Percentiles rank a stretch among this genome's conserved stretches.
Evolutionary conservation across 768 basidiomycete species (phyloP).

Genomic region (Saitozyma podzolica): DNA sequence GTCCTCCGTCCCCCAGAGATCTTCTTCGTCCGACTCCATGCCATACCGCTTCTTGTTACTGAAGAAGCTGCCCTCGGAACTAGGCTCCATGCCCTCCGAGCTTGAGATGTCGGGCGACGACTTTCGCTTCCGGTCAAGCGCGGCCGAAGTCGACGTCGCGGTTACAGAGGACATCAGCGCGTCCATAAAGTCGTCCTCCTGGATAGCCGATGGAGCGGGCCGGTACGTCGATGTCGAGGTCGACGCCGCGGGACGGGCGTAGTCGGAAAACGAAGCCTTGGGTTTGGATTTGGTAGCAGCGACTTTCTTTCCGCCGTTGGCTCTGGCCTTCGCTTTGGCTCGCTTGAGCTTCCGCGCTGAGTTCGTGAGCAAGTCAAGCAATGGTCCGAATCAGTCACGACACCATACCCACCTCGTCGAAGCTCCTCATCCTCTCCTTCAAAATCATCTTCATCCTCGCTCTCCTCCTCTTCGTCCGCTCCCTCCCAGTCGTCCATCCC

Average conservation of each 20-base stretch:
- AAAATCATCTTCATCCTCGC: slow-evolving; percentile 62
- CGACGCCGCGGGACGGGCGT: slow-evolving; percentile 53
- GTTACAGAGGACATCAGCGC: slow-evolving; percentile 63
- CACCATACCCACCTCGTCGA: slow-evolving; percentile 29
- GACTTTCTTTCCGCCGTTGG: slow-evolving; percentile 51
- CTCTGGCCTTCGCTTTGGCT: slow-evolving; percentile 28
- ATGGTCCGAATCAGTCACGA: neutral
- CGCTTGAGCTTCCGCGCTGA: slow-evolving; percentile 39
- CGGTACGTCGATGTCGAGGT: slow-evolving; percentile 65
- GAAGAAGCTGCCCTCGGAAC: slow-evolving; percentile 41
- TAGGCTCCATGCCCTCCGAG: slow-evolving; percentile 40
- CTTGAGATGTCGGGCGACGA: slow-evolving; percentile 50
- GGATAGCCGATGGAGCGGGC: slow-evolving; percentile 68
- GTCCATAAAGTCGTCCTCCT: slow-evolving; percentile 88
- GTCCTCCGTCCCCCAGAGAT: slow-evolving; percentile 30
- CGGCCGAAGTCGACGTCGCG: slow-evolving; percentile 42
- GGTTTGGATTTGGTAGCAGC: slow-evolving; percentile 58
- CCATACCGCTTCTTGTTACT: slow-evolving; percentile 35
- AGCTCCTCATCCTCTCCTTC: slow-evolving; percentile 50
- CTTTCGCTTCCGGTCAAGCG: slow-evolving; percentile 59
- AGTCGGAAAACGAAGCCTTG: slow-evolving; percentile 47
- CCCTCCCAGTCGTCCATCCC: slow-evolving; percentile 90
- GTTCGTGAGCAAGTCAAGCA: slow-evolving; percentile 6
- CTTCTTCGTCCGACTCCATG: slow-evolving; percentile 30
- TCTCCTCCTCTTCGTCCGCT: slow-evolving; percentile 51